phyloP scores from a whole-genome alignment of 1,284 basidiomycete species.

The Sanghuangporus weigelae region DNA sequence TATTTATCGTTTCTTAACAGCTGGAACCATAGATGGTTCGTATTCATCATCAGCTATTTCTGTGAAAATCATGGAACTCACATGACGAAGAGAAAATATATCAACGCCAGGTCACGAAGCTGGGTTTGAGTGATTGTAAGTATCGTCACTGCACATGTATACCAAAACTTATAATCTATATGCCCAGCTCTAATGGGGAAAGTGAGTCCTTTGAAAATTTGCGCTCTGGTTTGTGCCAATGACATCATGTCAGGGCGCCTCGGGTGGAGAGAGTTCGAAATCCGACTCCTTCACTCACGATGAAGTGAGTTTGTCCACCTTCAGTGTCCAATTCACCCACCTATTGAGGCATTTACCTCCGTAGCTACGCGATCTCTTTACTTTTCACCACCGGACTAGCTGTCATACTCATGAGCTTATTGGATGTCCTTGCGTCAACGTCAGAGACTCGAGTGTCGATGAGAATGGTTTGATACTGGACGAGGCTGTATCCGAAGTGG shows the following conservation, averaged over 20 bases:
- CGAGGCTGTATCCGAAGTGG: constrained; percentile 27
- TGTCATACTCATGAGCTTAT: constrained; percentile 93
- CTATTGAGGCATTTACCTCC: neutral
- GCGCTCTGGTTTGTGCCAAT: constrained; percentile 9
- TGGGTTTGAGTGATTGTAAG: constrained; percentile 84
- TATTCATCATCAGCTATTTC: neutral
- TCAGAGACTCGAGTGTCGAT: constrained; percentile 19
- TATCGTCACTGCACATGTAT: constrained; percentile 16
- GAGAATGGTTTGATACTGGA: constrained; percentile 21
- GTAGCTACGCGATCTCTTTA: constrained; percentile 88
- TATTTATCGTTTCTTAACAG: constrained; percentile 89
- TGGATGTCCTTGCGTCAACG: constrained; percentile 61
- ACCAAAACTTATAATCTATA: constrained; percentile 12
- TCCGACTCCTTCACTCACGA: constrained; percentile 85
- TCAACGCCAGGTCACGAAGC: constrained; percentile 94
- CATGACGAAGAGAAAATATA: constrained; percentile 68
- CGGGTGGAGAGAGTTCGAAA: constrained; percentile 47
- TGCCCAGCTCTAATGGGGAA: constrained; percentile 59
- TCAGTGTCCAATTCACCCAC: neutral
- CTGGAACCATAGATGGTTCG: constrained; percentile 72
- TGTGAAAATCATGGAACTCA: neutral
- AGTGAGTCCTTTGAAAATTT: constrained; percentile 31
- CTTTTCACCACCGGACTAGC: constrained; percentile 70
- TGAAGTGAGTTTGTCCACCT: constrained; percentile 51
- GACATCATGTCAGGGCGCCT: constrained; percentile 34